Base-by-base conservation (phyloP, 495 filamentous ascomycete species). In the Penicillium alfredii region DNA sequence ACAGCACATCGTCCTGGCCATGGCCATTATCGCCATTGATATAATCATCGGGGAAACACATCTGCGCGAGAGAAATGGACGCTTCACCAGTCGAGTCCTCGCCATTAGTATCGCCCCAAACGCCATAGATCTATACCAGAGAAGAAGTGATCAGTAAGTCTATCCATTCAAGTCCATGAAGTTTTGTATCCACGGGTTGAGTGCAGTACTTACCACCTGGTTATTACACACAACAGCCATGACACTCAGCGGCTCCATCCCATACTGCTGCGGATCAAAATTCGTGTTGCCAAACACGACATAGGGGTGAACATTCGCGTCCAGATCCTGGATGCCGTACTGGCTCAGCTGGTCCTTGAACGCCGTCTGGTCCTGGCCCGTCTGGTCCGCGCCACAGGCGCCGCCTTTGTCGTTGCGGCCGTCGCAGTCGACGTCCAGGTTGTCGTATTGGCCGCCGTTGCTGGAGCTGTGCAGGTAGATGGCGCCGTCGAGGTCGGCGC, bases 361-460 rank as follows among this genome's bases (percentile, higher is more conserved):
- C 0, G 71, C 60, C 3, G 80, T 82, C 29, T 65, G 46, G 23
- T 49, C 45, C 50, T 84, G 77, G 1, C 68, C 74, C 24, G 68
- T 65, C 1, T 35, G 44, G 30, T 74, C 76, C 31, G 63, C 64
- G 12, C 49, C 54, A 43, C 78, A 80, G 37, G 71, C 70, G 0
- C 72, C 73, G 1, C 53, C 51, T 3, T 58, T 48, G 7, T 58
- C 51, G 37, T 76, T 67, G n/a, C 57, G 52, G 5, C 80, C 81
- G 41, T 84, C 78, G 50, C 81, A 83, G 57, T 83, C 79, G 35
- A 84, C 66, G 49, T 83, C 80, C 77, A 83, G 81, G 54, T 63
- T 47, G 12, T 37, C 51, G 24, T 59, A 58, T 31, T 49, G 20
- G 4, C 49, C 51, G 0, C 49, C 45, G 15, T 45, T 49, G 4